A percentile compares a stretch with the other conserved stretches of the same genome.
Conservation (phyloP, 179 eudicot genomes). For the Heliamphora pulchella region DNA sequence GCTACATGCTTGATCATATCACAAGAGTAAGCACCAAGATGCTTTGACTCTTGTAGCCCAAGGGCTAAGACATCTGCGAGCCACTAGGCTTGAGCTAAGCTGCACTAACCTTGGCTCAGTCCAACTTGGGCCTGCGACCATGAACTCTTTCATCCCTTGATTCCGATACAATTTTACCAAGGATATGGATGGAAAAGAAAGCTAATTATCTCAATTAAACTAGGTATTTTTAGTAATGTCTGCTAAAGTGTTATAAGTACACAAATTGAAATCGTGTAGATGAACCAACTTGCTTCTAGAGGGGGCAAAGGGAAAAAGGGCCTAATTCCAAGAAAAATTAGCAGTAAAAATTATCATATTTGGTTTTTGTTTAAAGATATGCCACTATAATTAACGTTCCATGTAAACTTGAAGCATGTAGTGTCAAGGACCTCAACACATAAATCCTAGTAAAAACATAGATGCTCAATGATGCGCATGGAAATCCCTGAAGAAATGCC, state of each 20-base stretch:
- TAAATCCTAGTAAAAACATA: no score
- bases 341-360: neutral
- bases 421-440: no score
- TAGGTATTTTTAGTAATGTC: neutral
- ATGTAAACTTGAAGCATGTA: no score
- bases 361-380: neutral
- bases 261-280: neutral
- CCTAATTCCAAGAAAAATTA: neutral
- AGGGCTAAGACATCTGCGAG: neutral
- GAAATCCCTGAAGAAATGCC: no score
- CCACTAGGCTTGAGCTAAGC: neutral
- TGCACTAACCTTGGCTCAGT: neutral
- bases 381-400: neutral
- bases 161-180: neutral
- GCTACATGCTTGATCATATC: neutral
- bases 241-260: neutral
- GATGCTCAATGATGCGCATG: no score
- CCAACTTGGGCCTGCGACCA: neutral
- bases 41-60: neutral
- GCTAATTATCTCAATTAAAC: neutral
- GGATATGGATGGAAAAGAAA: neutral
- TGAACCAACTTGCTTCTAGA: neutral
- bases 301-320: neutral
- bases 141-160: conserved; percentile 5
- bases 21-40: neutral